Conservation (phyloP, 257 asterid genomes). For the Solanum bukasovii region DNA sequence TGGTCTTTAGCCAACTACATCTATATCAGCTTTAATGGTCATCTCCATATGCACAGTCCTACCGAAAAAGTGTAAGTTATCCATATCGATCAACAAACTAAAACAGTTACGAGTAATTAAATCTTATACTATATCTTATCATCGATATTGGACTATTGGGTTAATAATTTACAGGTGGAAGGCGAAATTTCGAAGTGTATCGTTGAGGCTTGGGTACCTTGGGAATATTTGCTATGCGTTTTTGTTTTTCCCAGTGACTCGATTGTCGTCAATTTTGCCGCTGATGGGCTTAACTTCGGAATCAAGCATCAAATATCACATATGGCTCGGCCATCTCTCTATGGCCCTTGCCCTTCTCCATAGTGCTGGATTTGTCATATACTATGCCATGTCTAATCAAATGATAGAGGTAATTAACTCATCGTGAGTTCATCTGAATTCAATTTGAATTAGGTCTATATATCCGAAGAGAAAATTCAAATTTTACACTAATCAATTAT, state of each 20-base stretch:
- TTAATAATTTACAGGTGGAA: constrained; percentile 25
- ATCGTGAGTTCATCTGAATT: neutral
- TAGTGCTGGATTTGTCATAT: constrained; percentile 39
- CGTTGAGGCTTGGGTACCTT: constrained; percentile 39
- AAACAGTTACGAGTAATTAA: no score
- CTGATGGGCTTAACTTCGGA: constrained; percentile 60
- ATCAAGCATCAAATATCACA: constrained; percentile 65
- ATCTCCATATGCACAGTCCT: constrained; percentile 23
- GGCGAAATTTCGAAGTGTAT: constrained; percentile 36
- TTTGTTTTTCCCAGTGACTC: constrained; percentile 50
- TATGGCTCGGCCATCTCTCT: constrained; percentile 59
- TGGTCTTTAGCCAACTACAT: constrained; percentile 29
- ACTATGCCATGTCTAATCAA: constrained; percentile 38
- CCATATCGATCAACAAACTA: no score
- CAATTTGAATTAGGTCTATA: rapidly evolving
- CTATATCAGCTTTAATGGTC: neutral
- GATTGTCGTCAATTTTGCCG: constrained; percentile 54
- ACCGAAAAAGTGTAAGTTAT: constrained; percentile 32
- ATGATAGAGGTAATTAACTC: constrained; percentile 23
- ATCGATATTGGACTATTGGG: no score
- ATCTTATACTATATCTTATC: no score
- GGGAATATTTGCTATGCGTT: constrained; percentile 55
- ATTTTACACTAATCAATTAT: neutral
- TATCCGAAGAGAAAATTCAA: neutral
- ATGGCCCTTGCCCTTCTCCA: constrained; percentile 38